phyloP scores from a whole-genome alignment of 2,329 filamentous ascomycete genomes.

The Ophiostoma himal-ulmi region DNA sequence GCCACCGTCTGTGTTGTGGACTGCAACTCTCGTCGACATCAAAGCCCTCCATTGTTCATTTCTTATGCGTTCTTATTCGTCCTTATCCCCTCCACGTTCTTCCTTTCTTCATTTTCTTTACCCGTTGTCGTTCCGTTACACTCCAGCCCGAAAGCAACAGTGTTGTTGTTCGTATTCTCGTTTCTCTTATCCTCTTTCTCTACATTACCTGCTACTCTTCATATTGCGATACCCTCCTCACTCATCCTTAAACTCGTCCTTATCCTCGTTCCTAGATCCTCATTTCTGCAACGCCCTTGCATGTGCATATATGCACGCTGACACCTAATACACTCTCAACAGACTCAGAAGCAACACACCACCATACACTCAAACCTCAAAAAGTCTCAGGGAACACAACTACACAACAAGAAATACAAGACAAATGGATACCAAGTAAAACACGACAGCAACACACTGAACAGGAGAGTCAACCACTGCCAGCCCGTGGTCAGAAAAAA shows the following conservation, averaged over 20 bases:
- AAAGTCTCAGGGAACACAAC: background rate
- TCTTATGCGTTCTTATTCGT: background rate
- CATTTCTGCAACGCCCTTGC: slow-evolving; percentile 8
- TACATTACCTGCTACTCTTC: background rate
- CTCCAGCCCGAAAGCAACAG: background rate
- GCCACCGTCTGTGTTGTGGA: background rate
- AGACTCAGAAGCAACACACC: background rate
- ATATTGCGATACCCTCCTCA: background rate
- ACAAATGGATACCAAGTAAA: background rate
- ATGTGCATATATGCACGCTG: slow-evolving; percentile 8
- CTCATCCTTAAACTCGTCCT: background rate
- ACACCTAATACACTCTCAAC: background rate
- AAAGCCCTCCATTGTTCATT: background rate
- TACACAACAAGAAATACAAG: background rate
- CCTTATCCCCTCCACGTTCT: background rate
- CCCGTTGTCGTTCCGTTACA: background rate
- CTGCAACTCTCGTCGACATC: background rate
- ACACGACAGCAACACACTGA: background rate
- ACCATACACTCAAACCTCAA: background rate
- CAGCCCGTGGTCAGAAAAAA: background rate
- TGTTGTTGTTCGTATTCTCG: background rate
- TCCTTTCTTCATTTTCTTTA: background rate
- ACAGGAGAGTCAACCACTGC: background rate
- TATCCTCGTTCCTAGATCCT: background rate
- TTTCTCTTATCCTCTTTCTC: background rate